Base-by-base conservation (phyloP, 148 eudicot genomes). In the Beta vulgaris region DNA sequence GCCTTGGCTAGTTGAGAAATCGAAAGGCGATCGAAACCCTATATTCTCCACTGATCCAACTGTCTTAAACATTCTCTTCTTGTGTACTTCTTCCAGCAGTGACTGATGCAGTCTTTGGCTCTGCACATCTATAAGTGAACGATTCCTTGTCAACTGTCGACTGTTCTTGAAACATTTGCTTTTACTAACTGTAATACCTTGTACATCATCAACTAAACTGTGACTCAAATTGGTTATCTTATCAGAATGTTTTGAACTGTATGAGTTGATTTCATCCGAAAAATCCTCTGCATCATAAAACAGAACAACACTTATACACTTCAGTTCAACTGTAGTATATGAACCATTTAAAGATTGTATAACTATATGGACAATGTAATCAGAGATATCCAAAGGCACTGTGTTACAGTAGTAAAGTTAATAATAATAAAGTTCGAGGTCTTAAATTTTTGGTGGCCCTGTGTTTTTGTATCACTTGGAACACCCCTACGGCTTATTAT, bases 111-210 rank as follows among this genome's bases (percentile, higher is more conserved):
- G 71, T 43, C 53, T 67, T 42, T 67, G 71, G 29, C 71, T 26
- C 34, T 67, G 71, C 71, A 67, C 29, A 67, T 42, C 71, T 67
- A 67, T 44, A 26, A 67, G 31, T 43, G 71, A 67, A 12, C 46
- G 71, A 67, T 67, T 67, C 53, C 71, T 67, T 4, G 53, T 67
- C 49, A 67, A 40, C 29, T 12, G 11, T 4, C 10, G 53, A 0
- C 18, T 67, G n/a, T 26, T 53, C 53, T 67, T 42, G 42, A 32
- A 26, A 42, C 71, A 4, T n/a, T 67, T 67, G 35, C 71, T 67
- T 18, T 67, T 67, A 44, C 53, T 11, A 16, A 43, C 35, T 15
- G 51, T 67, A 25, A 67, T 13, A 6, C 71, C 71, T 42, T 67
- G 53, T 42, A 26, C 46, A 43, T 67, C 71, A 23, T 26, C 53